Evolutionary conservation across 2,329 filamentous ascomycete species (phyloP).

Genomic region (Aspergillus caelatus): DNA sequence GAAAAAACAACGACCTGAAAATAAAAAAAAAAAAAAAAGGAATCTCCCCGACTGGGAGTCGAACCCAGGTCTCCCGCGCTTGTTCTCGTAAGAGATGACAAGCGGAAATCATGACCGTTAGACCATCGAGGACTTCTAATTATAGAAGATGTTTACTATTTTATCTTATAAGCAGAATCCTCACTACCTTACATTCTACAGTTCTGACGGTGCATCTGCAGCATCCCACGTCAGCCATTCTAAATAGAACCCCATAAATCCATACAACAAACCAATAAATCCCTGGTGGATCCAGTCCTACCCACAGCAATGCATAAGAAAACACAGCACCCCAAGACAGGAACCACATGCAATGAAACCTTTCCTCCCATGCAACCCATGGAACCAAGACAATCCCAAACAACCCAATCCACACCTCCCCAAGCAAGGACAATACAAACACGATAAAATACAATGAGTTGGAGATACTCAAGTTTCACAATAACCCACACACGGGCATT

Average conservation of each 20-base stretch:
- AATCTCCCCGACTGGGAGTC: slow-evolving; percentile 7
- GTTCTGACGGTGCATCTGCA: neutral
- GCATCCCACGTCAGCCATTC: neutral
- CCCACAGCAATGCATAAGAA: neutral
- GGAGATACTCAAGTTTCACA: neutral
- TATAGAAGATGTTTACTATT: neutral
- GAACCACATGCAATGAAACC: neutral
- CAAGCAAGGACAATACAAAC: neutral
- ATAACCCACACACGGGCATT: neutral
- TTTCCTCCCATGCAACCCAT: neutral
- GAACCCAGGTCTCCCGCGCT: slow-evolving; percentile 7
- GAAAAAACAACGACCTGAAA: neutral
- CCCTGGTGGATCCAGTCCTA: neutral
- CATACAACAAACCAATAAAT: neutral
- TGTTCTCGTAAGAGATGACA: slow-evolving; percentile 12
- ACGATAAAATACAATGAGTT: neutral
- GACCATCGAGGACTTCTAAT: slow-evolving; percentile 24
- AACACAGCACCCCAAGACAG: neutral
- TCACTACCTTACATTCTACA: neutral
- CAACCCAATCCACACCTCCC: neutral
- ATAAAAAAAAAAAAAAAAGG: neutral
- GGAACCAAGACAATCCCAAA: neutral
- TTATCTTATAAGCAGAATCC: neutral
- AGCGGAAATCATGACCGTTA: slow-evolving; percentile 21
- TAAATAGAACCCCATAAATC: neutral